Conservation (phyloP, 176 grass and related monocot genomes). For the Pontederia paniculata region DNA sequence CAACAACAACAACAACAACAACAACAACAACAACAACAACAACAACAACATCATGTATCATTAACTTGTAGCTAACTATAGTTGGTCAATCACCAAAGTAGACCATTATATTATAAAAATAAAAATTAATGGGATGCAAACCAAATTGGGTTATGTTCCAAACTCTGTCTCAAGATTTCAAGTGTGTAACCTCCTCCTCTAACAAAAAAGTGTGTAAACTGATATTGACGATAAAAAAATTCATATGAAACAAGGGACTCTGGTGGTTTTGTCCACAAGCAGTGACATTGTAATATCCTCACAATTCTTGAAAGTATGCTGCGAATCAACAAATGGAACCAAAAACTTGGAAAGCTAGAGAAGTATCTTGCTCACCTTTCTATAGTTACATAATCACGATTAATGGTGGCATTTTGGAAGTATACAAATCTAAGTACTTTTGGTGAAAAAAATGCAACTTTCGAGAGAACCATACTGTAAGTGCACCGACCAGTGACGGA, state of each 20-base stretch:
- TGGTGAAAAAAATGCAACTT: constrained; percentile 71
- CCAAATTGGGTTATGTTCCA: no score
- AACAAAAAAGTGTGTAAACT: neutral
- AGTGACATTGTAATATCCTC: constrained; percentile 18
- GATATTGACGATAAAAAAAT: neutral
- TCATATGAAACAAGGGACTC: constrained; percentile 1
- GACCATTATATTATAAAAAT: no score
- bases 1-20: no score
- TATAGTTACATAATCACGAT: constrained; percentile 30
- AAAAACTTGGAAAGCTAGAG: neutral
- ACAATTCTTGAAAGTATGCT: constrained; percentile 5
- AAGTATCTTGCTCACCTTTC: neutral
- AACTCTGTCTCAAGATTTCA: no score
- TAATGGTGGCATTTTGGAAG: constrained; percentile 36
- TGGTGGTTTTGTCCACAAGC: constrained; percentile 9
- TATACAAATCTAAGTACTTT: constrained; percentile 67
- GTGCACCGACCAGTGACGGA: no score
- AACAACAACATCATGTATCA: no score
- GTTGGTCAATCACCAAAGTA: no score
- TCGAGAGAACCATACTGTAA: constrained; percentile 93
- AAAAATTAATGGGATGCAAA: no score
- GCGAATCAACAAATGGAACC: neutral
- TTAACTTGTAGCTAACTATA: no score
- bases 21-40: no score
- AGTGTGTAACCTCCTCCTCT: no score